phyloP scores from a whole-genome alignment of 225 moss, liverwort and hornwort genomes.

The Asterella californica region DNA sequence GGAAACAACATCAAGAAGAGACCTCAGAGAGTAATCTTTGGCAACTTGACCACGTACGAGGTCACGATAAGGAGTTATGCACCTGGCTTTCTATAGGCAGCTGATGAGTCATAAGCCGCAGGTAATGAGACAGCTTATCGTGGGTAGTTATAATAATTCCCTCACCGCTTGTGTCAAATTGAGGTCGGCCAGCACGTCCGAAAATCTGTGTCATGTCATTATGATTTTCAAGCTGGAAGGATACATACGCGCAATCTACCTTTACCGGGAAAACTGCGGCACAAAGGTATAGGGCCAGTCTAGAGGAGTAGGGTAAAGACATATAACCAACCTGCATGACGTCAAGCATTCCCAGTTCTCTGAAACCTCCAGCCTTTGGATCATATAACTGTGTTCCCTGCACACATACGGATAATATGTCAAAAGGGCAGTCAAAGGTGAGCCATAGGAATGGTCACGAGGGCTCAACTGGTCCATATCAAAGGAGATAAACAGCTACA shows the following conservation, averaged over 20 bases:
- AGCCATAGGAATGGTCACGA: not conserved
- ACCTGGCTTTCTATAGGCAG: conserved; percentile 99
- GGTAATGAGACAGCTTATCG: conserved; percentile 85
- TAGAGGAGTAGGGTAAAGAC: not conserved
- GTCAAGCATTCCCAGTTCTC: conserved; percentile 98
- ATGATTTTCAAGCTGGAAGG: not conserved
- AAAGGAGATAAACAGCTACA: not conserved
- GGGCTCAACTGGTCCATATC: not conserved
- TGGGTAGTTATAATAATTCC: conserved; percentile 99
- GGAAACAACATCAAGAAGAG: not conserved
- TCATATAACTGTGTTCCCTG: conserved; percentile 98
- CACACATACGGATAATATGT: not conserved
- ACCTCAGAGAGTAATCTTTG: not conserved
- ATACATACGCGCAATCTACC: not conserved
- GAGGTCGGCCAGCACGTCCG: conserved; percentile 94
- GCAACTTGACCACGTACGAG: not conserved
- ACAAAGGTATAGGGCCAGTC: not conserved
- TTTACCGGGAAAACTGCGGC: not conserved
- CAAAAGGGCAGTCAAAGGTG: not conserved
- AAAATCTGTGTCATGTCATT: conserved; percentile 56
- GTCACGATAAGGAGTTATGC: not conserved
- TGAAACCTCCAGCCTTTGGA: conserved; percentile 96
- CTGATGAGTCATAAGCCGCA: conserved; percentile 96
- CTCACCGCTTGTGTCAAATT: conserved; percentile 97
- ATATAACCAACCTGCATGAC: conserved; percentile 80